Percentiles rank a stretch among this genome's conserved stretches.
phyloP scores from a whole-genome alignment of 148 eudicot species.

The Chenopodium formosanum region DNA sequence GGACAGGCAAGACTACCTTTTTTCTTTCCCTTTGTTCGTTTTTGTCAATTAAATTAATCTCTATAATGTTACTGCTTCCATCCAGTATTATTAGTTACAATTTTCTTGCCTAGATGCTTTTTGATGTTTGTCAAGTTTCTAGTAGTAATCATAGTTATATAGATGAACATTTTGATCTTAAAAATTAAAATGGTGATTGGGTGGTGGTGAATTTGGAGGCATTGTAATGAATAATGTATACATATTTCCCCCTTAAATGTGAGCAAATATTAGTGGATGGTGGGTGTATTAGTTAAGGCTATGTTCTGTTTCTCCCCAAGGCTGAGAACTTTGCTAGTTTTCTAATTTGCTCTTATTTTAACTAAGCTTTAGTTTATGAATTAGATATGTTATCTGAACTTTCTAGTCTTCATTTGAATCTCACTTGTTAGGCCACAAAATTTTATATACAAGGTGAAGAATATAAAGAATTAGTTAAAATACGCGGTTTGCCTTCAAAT shows the following conservation, averaged over 20 bases:
- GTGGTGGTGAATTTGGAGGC: neutral
- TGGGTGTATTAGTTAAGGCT: neutral
- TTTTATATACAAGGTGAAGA: no score
- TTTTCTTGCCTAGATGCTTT: neutral
- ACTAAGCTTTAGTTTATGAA: neutral
- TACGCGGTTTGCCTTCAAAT: no score
- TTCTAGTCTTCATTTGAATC: neutral
- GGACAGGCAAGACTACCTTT: constrained; percentile 67
- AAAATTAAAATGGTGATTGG: no score
- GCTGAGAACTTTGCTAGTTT: no score
- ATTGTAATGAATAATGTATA: neutral
- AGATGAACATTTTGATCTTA: no score
- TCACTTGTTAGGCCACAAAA: no score
- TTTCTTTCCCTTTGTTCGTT: neutral
- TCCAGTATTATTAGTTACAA: neutral
- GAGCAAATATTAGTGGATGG: neutral
- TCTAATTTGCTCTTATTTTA: no score
- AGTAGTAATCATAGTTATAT: no score
- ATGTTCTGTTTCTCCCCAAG: no score
- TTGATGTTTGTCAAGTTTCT: no score
- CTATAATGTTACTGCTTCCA: neutral
- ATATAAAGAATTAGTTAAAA: no score
- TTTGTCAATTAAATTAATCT: neutral
- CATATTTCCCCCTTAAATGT: no score
- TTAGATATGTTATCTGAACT: neutral